Base-by-base conservation (phyloP, 108 stramenopile genomes). In the Nitzschia sp. region DNA sequence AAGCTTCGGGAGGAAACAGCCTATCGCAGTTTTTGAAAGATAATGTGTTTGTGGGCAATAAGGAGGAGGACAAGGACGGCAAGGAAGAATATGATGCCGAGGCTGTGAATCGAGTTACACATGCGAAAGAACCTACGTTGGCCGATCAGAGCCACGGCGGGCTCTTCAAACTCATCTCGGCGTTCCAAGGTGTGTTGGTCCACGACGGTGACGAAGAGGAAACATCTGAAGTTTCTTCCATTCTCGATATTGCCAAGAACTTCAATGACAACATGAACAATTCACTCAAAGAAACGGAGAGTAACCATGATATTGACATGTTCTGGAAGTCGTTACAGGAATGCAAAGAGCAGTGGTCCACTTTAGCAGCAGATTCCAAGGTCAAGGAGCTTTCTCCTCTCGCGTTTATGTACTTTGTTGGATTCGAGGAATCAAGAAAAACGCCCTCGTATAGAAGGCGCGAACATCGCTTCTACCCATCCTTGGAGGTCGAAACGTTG, bases 401-500 rank as follows among this genome's bases (percentile, higher is more conserved):
- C 15, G 58, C 68, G 13, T 52, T 80, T 28, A 2, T 75, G 8
- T 92, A 92, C 63, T 93, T 81, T 63, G 41, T 93, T 34, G 91
- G 87, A 38, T 35, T 66, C 9, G 64, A 86, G 45, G 91, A 93
- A 41, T 76, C 78, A 2, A 46, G 59, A 6, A 86, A 85, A 58
- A 93, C 83, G 34, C 88, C 88, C 1, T 83, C 81, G 38, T 93
- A 80, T 82, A 89, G 89, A 62, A 72, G 86, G 3, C 63, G 87
- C 25, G 46, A 60, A 26, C 91, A 93, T 61, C 77, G 78, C 53
- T 72, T 72, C 17, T 35, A 52, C 29, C 58, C 60, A 45, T 80
- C 86, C 11, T 63, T 75, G 31, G 45, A 78, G 9, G 54, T 73
- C 16, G 78, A 70, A 44, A 73, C 87, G 31, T 62, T 75, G 23